These are phyloP conservation scores for Pichia sp. DNA, from an alignment of 1,139 yeast species.

Conservation along the genomic window DNA sequence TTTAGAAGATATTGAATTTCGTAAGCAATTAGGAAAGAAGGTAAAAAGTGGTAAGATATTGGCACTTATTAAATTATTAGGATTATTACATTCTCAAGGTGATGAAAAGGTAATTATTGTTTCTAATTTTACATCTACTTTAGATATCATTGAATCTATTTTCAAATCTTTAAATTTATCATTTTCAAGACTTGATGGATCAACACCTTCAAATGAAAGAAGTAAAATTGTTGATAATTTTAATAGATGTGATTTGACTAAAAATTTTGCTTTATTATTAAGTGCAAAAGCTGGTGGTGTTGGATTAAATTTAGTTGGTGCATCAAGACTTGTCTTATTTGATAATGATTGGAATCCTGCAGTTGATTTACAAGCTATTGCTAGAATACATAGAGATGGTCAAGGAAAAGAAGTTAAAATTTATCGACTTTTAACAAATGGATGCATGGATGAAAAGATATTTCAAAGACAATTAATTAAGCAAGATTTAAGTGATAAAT, in stretches of 20 bases:
- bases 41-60: slow-evolving; percentile 52
- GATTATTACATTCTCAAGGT: slow-evolving; percentile 35
- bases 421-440: slow-evolving; percentile 78
- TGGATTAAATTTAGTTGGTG: slow-evolving; percentile 87
- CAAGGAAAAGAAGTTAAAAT: slow-evolving; percentile 74
- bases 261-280: slow-evolving; percentile 61
- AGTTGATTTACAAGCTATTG: slow-evolving; percentile 91
- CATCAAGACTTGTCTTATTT: slow-evolving; percentile 72
- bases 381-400: slow-evolving; percentile 91
- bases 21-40: slow-evolving; percentile 26
- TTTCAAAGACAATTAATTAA: slow-evolving; percentile 91
- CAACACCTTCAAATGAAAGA: slow-evolving; percentile 63
- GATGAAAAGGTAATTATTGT: slow-evolving; percentile 79
- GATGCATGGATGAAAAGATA: slow-evolving; percentile 91
- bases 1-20: slow-evolving; percentile 21
- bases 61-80: slow-evolving; percentile 47
- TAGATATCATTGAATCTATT: slow-evolving; percentile 65
- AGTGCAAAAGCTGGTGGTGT: slow-evolving; percentile 95
- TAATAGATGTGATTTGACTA: slow-evolving; percentile 42
- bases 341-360: slow-evolving; percentile 61
- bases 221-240: slow-evolving; percentile 63
- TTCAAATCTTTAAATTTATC: slow-evolving; percentile 46
- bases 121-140: slow-evolving; percentile 83
- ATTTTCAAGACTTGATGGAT: slow-evolving; percentile 73
- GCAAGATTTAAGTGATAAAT: slow-evolving; percentile 69